Percentiles rank a stretch among this genome's conserved stretches.
These are phyloP conservation scores for Candida silvicultrix DNA, from an alignment of 805 yeast genomes.

Conservation along the genomic window DNA sequence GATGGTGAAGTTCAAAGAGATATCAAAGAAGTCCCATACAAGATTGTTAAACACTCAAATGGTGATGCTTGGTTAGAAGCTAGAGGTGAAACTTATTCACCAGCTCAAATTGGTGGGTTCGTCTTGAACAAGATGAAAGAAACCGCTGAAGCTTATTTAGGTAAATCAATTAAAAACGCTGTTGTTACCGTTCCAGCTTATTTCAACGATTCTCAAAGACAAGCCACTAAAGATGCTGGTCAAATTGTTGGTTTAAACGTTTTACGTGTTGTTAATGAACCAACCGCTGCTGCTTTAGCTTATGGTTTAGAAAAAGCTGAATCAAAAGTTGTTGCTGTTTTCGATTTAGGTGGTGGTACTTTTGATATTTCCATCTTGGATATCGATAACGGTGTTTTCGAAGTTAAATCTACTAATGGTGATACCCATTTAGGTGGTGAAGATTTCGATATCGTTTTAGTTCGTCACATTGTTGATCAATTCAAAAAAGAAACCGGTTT, in stretches of 20 bases:
- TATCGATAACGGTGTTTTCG: constrained; percentile 76
- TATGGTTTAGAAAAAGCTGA: constrained; percentile 60
- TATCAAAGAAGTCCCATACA: constrained; percentile 56
- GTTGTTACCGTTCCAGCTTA: constrained; percentile 85
- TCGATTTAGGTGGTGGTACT: constrained; percentile 83
- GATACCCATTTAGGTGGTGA: constrained; percentile 85
- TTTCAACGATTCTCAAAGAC: constrained; percentile 77
- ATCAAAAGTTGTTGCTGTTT: constrained; percentile 37
- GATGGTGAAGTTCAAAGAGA: constrained; percentile 73
- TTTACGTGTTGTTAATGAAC: constrained; percentile 73
- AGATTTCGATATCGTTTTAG: constrained; percentile 68
- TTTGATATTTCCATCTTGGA: constrained; percentile 76
- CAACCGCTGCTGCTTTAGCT: constrained; percentile 83
- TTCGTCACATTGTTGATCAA: constrained; percentile 47
- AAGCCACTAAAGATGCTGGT: constrained; percentile 79
- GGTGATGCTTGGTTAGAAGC: constrained; percentile 66
- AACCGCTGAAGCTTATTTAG: constrained; percentile 55
- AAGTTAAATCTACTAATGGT: constrained; percentile 78
- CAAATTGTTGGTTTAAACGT: constrained; percentile 70
- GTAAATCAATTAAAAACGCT: constrained; percentile 53
- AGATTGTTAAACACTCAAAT: constrained; percentile 49
- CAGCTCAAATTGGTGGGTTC: constrained; percentile 67
- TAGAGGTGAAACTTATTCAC: constrained; percentile 44
- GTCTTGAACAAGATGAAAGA: constrained; percentile 60
- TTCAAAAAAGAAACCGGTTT: constrained; percentile 44